Evolutionary conservation across 345 rosid species (phyloP), one percentile per base, ranked within the genome.

Genomic region (Citrus hindsii): DNA sequence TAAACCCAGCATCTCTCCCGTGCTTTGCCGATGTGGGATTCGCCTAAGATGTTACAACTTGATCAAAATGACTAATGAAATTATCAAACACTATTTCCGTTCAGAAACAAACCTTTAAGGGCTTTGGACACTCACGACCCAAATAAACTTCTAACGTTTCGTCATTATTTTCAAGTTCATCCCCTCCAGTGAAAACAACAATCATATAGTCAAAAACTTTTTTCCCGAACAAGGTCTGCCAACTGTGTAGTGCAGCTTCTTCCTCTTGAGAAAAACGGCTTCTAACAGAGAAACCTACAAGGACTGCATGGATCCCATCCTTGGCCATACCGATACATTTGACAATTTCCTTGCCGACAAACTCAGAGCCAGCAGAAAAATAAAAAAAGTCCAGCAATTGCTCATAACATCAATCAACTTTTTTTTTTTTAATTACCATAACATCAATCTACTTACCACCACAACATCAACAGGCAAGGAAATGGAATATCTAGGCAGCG

Each of bases 181-280:
- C 99, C 8, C 99, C 99, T 53, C 98, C 97, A 1, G 98, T 95
- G 69, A 93, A 95, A 25, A 95, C 92, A 24, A 93, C 85, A 79
- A 95, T 88, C 97, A 95, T 88, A 83, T 93, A 90, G 82, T 89
- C 85, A 71, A 86, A 32, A 70, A 95, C 91, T 77, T 89, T 92
- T 67, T 83, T 86, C 22, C 99, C 98, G 38, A 93, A 92, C 67
- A 95, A 79, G n/a, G 90, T 86, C 74, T 86, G 93, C 84, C 93
- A 84, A 87, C 86, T 83, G 35, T 75, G 84, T n/a, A 95, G 83
- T 1, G 90, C 91, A 72, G 93, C 84, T 80, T 87, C 82, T 77
- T 95, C 99, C 79, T 93, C 99, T 56, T 87, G 87, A 0, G 95
- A 80, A 76, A 90, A 90, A 4, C 96, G 88, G 19, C 82, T 82